Percentiles rank a stretch among this genome's conserved stretches.
Conservation (phyloP, 768 basidiomycete genomes). For the Naganishia friedmannii region DNA sequence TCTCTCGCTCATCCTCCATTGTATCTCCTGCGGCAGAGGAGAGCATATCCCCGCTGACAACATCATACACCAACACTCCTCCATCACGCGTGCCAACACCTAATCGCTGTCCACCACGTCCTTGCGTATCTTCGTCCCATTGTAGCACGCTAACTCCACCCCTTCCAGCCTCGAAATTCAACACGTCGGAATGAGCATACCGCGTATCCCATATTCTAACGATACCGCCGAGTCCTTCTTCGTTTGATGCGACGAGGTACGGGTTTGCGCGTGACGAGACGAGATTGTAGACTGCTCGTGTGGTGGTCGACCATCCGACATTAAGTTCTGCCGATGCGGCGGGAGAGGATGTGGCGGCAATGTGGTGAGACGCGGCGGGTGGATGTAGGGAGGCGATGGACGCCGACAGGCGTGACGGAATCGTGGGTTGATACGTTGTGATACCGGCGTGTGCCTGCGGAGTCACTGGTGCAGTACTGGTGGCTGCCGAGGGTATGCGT, state of each 20-base stretch:
- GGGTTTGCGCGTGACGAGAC: slow-evolving; percentile 37
- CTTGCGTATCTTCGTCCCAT: slow-evolving; percentile 34
- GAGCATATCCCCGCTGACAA: slow-evolving; percentile 35
- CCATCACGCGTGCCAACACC: slow-evolving; percentile 45
- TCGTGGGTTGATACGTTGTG: slow-evolving; percentile 39
- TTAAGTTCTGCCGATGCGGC: background rate
- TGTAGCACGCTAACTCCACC: slow-evolving; percentile 36
- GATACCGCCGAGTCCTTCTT: slow-evolving; percentile 34
- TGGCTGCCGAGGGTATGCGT: background rate
- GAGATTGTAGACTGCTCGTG: slow-evolving; percentile 40
- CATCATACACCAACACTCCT: slow-evolving; percentile 46
- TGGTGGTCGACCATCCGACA: slow-evolving; percentile 19
- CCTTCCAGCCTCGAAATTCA: slow-evolving; percentile 41
- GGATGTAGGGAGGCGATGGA: slow-evolving; percentile 29
- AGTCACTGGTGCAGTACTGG: slow-evolving; percentile 32
- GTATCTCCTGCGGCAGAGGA: background rate
- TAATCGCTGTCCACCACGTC: slow-evolving; percentile 31
- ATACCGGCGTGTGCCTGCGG: background rate
- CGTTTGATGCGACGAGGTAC: slow-evolving; percentile 43
- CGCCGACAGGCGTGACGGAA: slow-evolving; percentile 40
- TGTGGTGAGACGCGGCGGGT: slow-evolving; percentile 19
- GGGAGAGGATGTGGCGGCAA: background rate
- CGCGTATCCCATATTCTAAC: slow-evolving; percentile 48
- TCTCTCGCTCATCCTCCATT: background rate
- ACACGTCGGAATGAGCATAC: slow-evolving; percentile 36